phyloP scores from a whole-genome alignment of 306 rosid genomes.

The Potentilla sterilis region DNA sequence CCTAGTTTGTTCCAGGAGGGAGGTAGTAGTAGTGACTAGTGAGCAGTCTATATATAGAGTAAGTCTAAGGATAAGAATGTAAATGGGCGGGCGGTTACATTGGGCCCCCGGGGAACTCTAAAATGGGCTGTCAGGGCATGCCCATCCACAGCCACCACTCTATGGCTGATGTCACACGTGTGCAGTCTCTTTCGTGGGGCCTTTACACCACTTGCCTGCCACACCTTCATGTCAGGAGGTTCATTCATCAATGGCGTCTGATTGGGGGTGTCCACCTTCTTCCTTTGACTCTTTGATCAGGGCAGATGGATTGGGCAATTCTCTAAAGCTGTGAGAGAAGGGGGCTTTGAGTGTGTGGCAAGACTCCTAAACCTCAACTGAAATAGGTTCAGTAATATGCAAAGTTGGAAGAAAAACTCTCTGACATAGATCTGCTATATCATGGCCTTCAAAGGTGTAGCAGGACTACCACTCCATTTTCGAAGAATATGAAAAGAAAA shows the following conservation, averaged over 20 bases:
- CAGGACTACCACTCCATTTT: neutral
- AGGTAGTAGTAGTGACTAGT: neutral
- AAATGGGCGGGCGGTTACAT: constrained; percentile 11
- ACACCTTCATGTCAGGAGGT: constrained; percentile 16
- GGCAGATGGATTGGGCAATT: neutral
- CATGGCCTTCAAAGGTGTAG: neutral
- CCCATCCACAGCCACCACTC: neutral
- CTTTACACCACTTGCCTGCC: constrained; percentile 24
- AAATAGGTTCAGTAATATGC: neutral
- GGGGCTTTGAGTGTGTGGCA: neutral
- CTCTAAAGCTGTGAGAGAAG: neutral
- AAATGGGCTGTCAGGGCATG: constrained; percentile 14
- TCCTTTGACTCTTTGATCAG: neutral
- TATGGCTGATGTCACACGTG: constrained; percentile 7
- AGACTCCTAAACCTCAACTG: neutral
- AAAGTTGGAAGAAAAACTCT: neutral
- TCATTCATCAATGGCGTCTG: neutral
- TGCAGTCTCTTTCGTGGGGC: constrained; percentile 27
- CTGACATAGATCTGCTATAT: neutral
- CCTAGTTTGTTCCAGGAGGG: constrained; percentile 13
- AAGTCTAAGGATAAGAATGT: neutral
- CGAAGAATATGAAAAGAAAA: neutral
- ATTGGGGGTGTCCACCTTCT: neutral
- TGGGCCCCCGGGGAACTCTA: constrained; percentile 28
- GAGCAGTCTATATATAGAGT: neutral